Evolutionary conservation across 257 asterid genomes (phyloP), one percentile per base, ranked within the genome.

Genomic region (Capsicum rhomboideum): DNA sequence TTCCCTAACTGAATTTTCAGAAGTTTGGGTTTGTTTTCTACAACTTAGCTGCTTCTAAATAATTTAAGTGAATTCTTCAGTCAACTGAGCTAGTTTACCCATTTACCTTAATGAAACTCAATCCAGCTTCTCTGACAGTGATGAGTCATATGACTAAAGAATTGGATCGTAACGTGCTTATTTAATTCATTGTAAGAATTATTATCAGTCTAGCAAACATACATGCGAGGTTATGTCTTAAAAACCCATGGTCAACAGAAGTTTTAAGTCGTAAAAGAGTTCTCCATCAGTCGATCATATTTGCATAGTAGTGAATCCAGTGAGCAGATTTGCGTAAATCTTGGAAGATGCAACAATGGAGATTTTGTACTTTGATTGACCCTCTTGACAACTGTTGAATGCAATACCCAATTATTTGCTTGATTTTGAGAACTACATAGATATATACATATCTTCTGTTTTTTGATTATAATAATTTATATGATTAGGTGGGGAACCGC

Each of bases 401-500:
- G 23, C 63, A 75, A 8, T 26, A 17, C 44, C 81, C 2, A 50
- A 50, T 16, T 75, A 75, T 49, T 75, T 16, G 2, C 63, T 75
- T 75, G 81, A 44, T 74, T 74, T 23, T 72, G 56, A 44, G 10
- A 26, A 31, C n/a, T 34, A 2, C 61, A 26, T 21, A 46, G 14
- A 8, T 23, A 63, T 29, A 23, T 44, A 44, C 68, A 1, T 67
- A 67, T 40, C 77, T n/a, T 13, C 26, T 26, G 21, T 20, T 63
- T 52, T 81, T 16, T 21, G 16, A 78, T 81, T 26, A 11, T 50
- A 20, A 81, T 81, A 49, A 26, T 58, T 81, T 68, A 17, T 66
- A 63, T 63, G 23, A 46, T 23, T 52, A 92, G 95, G 91, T 44
- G 91, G 89, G 20, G 94, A 93, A 83, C 93, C 85, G 10, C 59